Percentiles rank a stretch among this genome's conserved stretches.
Evolutionary conservation across 768 basidiomycete genomes (phyloP).

Genomic region (Tricholoma bakamatsutake): DNA sequence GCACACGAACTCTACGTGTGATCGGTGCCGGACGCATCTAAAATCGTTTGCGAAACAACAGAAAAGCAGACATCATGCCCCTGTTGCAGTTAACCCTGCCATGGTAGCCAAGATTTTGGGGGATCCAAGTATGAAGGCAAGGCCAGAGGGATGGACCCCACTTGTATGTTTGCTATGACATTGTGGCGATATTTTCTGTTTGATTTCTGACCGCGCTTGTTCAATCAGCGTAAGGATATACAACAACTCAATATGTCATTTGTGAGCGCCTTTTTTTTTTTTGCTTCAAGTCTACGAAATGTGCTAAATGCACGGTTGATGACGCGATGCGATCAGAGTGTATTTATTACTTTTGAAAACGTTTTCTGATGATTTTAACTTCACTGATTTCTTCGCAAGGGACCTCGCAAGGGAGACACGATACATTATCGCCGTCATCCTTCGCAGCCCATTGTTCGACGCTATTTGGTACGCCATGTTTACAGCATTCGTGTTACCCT

Average conservation of each 20-base stretch:
- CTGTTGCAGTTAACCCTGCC: not conserved
- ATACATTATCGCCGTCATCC: not conserved
- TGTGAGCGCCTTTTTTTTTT: not conserved
- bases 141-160: not conserved
- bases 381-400: not conserved
- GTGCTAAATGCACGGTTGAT: not conserved
- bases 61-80: not conserved
- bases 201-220: not conserved
- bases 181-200: not conserved
- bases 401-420: not conserved
- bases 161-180: not conserved
- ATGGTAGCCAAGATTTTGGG: not conserved
- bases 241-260: not conserved
- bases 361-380: not conserved
- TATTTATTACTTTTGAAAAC: not conserved
- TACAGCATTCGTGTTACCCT: not conserved
- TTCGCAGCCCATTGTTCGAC: not conserved
- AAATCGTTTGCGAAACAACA: not conserved
- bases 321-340: not conserved
- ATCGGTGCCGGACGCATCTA: not conserved
- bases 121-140: not conserved
- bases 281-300: not conserved
- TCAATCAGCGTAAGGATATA: not conserved
- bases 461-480: constrained; percentile 1
- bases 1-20: not conserved